phyloP scores from a whole-genome alignment of 768 basidiomycete species.

The Lentinus tigrinus region DNA sequence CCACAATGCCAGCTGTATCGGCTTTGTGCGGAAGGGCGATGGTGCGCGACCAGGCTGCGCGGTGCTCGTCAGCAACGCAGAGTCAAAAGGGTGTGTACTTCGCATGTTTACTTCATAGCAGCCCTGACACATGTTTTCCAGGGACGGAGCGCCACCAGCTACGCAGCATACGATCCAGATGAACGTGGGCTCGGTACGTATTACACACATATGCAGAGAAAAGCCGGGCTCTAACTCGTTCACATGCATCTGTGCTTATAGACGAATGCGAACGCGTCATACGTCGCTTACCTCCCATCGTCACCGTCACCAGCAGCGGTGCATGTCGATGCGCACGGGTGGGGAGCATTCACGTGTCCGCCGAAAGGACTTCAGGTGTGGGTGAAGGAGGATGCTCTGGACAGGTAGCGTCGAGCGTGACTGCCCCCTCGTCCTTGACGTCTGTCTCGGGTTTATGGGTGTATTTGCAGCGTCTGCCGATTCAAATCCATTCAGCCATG shows the following conservation, averaged over 20 bases:
- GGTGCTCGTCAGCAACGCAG: constrained; percentile 65
- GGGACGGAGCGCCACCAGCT: constrained; percentile 31
- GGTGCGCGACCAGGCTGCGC: constrained; percentile 56
- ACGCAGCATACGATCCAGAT: constrained; percentile 44
- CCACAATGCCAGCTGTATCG: constrained; percentile 61
- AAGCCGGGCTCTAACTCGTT: constrained; percentile 25
- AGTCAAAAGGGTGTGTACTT: constrained; percentile 9
- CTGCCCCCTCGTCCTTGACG: too few relatives aligned
- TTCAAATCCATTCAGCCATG: too few relatives aligned
- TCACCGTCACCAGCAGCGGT: constrained; percentile 47
- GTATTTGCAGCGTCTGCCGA: too few relatives aligned
- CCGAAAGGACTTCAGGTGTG: constrained; percentile 60
- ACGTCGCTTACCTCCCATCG: constrained; percentile 46
- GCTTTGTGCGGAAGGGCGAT: constrained; percentile 71
- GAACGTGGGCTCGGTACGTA: constrained; percentile 49
- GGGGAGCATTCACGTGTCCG: constrained; percentile 65
- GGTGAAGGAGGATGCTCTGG: constrained; percentile 29
- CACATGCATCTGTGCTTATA: constrained; percentile 8
- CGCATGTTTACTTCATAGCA: neutral
- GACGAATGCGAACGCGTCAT: constrained; percentile 37
- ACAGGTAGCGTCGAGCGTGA: neutral
- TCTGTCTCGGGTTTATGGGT: too few relatives aligned
- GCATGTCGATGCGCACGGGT: constrained; percentile 52
- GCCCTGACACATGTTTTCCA: constrained; percentile 15
- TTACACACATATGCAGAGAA: constrained; percentile 28